These are phyloP conservation scores for Lasiosphaeria miniovina DNA, from an alignment of 495 filamentous ascomycete genomes.

Conservation along the genomic window DNA sequence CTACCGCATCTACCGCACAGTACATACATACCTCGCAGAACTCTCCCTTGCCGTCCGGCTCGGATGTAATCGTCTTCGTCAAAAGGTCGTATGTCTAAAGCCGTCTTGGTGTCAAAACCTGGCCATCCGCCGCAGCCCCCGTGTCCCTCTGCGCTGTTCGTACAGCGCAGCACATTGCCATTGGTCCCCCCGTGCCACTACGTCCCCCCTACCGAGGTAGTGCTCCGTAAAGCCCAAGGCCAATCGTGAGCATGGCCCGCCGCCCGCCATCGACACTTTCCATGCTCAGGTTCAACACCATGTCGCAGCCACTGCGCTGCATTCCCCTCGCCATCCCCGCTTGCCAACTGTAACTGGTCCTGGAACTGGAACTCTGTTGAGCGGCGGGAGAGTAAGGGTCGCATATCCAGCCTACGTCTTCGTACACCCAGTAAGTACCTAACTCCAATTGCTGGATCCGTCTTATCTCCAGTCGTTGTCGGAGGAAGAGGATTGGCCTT, in stretches of 20 bases:
- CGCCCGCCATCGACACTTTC: background rate
- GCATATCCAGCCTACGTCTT: background rate
- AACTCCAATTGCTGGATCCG: background rate
- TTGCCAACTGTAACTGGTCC: background rate
- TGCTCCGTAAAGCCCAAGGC: background rate
- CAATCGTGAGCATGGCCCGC: background rate
- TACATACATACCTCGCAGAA: background rate
- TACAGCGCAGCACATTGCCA: background rate
- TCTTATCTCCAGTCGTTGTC: background rate
- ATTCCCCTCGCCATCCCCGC: background rate
- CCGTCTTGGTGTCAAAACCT: too few relatives aligned
- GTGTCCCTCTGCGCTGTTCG: constrained; percentile 1
- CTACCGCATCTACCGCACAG: background rate
- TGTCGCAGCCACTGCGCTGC: background rate
- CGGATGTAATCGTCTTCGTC: background rate
- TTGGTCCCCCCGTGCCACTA: background rate
- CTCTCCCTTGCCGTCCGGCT: background rate
- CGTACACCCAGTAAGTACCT: background rate
- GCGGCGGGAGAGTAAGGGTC: background rate
- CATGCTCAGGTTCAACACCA: background rate
- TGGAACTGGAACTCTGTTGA: background rate
- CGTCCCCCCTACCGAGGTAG: background rate
- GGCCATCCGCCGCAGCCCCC: background rate
- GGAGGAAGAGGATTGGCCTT: background rate
- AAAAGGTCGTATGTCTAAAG: background rate